phyloP scores from a whole-genome alignment of 768 basidiomycete species.

The Naganishia onofrii region DNA sequence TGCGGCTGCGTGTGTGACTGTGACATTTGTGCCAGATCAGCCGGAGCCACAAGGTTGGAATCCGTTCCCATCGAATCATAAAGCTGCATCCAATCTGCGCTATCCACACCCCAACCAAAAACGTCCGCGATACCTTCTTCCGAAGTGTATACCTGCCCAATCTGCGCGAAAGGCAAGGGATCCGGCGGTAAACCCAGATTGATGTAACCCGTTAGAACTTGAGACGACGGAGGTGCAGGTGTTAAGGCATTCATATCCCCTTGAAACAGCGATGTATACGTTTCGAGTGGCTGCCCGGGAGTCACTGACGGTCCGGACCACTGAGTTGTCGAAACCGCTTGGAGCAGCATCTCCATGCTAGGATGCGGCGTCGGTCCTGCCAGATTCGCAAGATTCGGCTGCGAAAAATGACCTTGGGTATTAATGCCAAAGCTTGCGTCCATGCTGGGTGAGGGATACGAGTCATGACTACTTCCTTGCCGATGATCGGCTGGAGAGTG shows the following conservation, averaged over 20 bases:
- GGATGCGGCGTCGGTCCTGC: slow-evolving; percentile 3
- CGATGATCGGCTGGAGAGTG: neutral
- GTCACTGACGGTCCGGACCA: neutral
- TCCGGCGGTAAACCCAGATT: slow-evolving; percentile 10
- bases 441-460: neutral
- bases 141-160: neutral
- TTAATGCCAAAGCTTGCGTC: neutral
- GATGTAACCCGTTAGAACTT: slow-evolving; percentile 5
- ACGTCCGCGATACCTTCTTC: slow-evolving; percentile 21
- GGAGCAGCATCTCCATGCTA: slow-evolving; percentile 18
- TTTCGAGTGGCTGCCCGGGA: neutral
- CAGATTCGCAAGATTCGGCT: slow-evolving; percentile 14
- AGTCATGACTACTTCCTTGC: neutral
- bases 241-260: neutral
- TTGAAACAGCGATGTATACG: neutral
- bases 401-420: neutral
- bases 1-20: slow-evolving; percentile 3
- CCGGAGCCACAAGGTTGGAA: slow-evolving; percentile 12
- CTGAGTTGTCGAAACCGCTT: neutral
- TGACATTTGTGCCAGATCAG: slow-evolving; percentile 5
- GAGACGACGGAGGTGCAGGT: neutral
- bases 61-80: slow-evolving; percentile 20
- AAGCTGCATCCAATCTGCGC: slow-evolving; percentile 20
- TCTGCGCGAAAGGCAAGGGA: neutral
- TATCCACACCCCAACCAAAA: slow-evolving; percentile 22